A percentile compares a stretch with the other conserved stretches of the same genome.
Evolutionary conservation across 768 basidiomycete species (phyloP).

Genomic region (Pisolithus orientalis): DNA sequence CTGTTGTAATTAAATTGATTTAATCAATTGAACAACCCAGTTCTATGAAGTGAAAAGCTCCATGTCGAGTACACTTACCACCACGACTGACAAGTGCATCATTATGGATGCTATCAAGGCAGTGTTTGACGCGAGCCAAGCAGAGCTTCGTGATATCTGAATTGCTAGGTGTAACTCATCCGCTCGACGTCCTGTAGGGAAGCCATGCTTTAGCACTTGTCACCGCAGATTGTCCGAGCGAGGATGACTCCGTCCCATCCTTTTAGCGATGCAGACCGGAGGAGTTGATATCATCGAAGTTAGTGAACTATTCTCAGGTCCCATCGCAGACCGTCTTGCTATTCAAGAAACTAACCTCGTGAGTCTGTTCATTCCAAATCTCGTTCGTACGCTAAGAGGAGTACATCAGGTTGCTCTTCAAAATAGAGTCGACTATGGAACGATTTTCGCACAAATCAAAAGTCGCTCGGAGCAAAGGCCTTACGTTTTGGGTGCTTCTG

Average conservation of each 20-base stretch:
- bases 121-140: slow-evolving; percentile 8
- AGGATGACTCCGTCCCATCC: slow-evolving; percentile 74
- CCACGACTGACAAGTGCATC: neutral
- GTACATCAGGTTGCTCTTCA: slow-evolving; percentile 31
- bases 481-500: slow-evolving; percentile 80
- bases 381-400: neutral
- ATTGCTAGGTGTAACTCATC: neutral
- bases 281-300: slow-evolving; percentile 18
- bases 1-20: slow-evolving; percentile 9
- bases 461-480: slow-evolving; percentile 71
- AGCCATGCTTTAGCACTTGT: slow-evolving; percentile 62
- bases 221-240: slow-evolving; percentile 83
- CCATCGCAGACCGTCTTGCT: slow-evolving; percentile 87
- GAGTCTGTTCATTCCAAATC: slow-evolving; percentile 19
- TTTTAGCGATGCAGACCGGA: slow-evolving; percentile 90
- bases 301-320: slow-evolving; percentile 49
- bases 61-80: neutral
- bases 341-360: slow-evolving; percentile 90
- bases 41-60: no score
- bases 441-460: slow-evolving; percentile 61
- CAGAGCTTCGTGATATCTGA: slow-evolving; percentile 1
- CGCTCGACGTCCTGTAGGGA: slow-evolving; percentile 31
- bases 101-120: slow-evolving; percentile 8
- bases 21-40: no score
- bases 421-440: slow-evolving; percentile 54